Conservation (phyloP, 345 rosid species). For the Gossypium bickii region DNA sequence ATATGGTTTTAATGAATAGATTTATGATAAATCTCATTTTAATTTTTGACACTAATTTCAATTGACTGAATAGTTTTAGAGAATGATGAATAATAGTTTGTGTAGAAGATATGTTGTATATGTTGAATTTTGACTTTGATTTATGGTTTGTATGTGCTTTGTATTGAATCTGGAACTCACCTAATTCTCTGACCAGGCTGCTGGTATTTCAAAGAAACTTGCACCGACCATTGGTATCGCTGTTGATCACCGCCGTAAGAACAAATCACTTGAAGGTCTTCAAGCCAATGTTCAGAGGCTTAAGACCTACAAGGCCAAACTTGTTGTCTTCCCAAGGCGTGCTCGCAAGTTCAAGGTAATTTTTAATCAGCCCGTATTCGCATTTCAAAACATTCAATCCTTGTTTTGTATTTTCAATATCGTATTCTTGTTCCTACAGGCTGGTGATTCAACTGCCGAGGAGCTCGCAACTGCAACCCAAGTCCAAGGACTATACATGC, state of each 20-base stretch:
- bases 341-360: constrained; percentile 65
- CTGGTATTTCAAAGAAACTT: constrained; percentile 76
- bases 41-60: too few relatives aligned
- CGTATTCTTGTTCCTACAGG: constrained; percentile 35
- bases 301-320: constrained; percentile 80
- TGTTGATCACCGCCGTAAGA: constrained; percentile 77
- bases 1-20: too few relatives aligned
- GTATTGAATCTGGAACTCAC: background rate
- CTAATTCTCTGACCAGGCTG: constrained; percentile 44
- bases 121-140: too few relatives aligned
- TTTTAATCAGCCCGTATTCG: background rate
- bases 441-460: constrained; percentile 89
- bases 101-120: too few relatives aligned
- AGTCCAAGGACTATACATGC: constrained; percentile 63
- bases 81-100: too few relatives aligned
- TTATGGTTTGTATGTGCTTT: background rate
- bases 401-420: background rate
- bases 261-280: constrained; percentile 72
- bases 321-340: constrained; percentile 80
- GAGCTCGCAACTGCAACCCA: constrained; percentile 74
- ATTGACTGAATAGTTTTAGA: too few relatives aligned
- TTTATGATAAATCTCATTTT: too few relatives aligned
- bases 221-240: constrained; percentile 77
- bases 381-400: background rate
- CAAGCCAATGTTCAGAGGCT: constrained; percentile 81